Conservation (phyloP, 371 early-diverging fungal genomes). For the Apophysomyces trapeziformis region DNA sequence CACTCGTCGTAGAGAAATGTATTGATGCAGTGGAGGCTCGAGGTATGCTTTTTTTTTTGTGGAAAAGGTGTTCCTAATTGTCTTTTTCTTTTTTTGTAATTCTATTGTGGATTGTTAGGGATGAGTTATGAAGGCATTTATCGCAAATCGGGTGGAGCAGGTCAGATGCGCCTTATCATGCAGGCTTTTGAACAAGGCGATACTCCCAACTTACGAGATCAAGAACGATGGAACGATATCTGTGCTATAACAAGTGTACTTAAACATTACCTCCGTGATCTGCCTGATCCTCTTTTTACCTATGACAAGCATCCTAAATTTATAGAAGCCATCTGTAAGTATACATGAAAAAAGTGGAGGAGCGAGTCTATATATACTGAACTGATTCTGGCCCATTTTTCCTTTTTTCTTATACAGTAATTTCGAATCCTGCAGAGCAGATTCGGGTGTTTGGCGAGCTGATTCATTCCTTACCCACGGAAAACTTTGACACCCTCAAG, state of each 20-base stretch:
- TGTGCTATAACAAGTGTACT: constrained; percentile 86
- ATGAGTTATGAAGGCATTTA: constrained; percentile 79
- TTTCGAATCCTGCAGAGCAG: constrained; percentile 25
- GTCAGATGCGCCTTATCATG: constrained; percentile 73
- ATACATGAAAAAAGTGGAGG: constrained; percentile 17
- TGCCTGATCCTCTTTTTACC: constrained; percentile 91
- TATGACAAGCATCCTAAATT: constrained; percentile 77
- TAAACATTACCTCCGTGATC: constrained; percentile 91
- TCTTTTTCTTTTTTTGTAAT: too few species aligned
- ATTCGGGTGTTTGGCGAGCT: constrained; percentile 23
- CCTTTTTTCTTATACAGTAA: constrained; percentile 17
- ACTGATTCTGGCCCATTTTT: not conserved
- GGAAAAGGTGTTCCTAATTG: not conserved
- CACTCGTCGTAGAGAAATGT: constrained; percentile 78
- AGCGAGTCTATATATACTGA: too few species aligned
- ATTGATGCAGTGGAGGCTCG: constrained; percentile 74
- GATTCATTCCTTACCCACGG: constrained; percentile 43
- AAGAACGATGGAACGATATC: constrained; percentile 62
- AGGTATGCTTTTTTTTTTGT: constrained; percentile 23
- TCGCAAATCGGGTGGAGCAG: constrained; percentile 86
- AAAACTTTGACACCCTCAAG: constrained; percentile 49
- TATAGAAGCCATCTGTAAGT: constrained; percentile 64
- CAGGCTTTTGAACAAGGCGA: constrained; percentile 54
- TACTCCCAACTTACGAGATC: constrained; percentile 49
- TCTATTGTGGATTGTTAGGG: constrained; percentile 18